phyloP scores from a whole-genome alignment of 75 land plant species.

The Sequoia sempervirens region DNA sequence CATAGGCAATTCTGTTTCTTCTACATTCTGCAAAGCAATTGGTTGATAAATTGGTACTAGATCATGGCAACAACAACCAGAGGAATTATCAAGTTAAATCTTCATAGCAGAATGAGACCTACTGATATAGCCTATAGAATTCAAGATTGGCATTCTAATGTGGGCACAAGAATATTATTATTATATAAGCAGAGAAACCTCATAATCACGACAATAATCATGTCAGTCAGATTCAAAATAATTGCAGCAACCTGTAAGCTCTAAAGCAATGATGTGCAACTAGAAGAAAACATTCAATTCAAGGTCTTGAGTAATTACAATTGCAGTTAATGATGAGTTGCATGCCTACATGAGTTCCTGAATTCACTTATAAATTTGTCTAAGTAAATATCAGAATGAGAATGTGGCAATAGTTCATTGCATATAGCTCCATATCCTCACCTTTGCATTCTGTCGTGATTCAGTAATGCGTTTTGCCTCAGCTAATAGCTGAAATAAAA shows the following conservation, averaged over 20 bases:
- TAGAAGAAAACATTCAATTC: not conserved
- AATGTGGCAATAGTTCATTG: not conserved
- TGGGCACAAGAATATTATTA: not conserved
- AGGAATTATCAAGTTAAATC: slow-evolving; percentile 10
- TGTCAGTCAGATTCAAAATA: not conserved
- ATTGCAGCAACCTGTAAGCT: not conserved
- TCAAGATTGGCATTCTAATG: not conserved
- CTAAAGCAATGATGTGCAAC: not conserved
- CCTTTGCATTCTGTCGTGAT: slow-evolving; percentile 55
- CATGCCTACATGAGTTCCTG: not conserved
- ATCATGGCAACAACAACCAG: not conserved
- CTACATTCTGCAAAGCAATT: slow-evolving; percentile 34
- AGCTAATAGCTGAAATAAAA: slow-evolving; percentile 60
- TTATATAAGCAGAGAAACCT: not conserved
- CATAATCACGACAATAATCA: not conserved
- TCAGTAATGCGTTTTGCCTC: slow-evolving; percentile 85
- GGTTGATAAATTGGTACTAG: not conserved
- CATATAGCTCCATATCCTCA: slow-evolving; percentile 14
- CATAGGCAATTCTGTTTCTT: slow-evolving; percentile 42
- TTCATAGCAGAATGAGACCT: not conserved
- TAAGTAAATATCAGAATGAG: not conserved
- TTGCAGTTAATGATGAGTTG: not conserved
- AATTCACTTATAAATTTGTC: not conserved
- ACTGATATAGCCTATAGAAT: not conserved
- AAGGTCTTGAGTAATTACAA: not conserved